A percentile compares a stretch with the other conserved stretches of the same genome.
Conservation (phyloP, 1,284 basidiomycete genomes). For the Trametes versicolor region DNA sequence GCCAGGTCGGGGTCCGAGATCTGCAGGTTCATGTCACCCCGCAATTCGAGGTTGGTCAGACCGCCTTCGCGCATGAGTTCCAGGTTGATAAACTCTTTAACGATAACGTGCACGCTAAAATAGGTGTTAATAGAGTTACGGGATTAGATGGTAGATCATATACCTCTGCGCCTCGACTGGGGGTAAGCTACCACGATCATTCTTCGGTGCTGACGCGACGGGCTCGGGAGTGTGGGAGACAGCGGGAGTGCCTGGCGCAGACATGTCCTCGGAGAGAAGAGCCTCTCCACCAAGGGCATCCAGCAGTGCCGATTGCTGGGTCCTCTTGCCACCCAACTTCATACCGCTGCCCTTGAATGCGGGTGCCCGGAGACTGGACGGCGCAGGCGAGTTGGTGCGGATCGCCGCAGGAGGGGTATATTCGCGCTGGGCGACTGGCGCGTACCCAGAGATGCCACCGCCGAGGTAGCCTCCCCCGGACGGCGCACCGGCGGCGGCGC, state of each 20-base stretch:
- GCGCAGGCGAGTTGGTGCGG: conserved; percentile 61
- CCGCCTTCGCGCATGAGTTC: conserved; percentile 92
- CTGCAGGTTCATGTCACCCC: conserved; percentile 93
- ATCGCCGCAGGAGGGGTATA: conserved; percentile 63
- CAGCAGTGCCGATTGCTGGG: conserved; percentile 86
- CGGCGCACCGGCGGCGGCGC: conserved; percentile 59
- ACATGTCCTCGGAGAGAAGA: conserved; percentile 67
- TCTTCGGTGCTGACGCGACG: conserved; percentile 46
- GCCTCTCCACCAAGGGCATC: conserved; percentile 89
- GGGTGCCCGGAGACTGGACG: conserved; percentile 65
- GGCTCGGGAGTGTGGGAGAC: conserved; percentile 57
- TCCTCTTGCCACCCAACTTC: conserved; percentile 97
- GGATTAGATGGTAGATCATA: conserved; percentile 28
- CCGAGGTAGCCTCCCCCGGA: conserved; percentile 66
- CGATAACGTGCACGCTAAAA: conserved; percentile 84
- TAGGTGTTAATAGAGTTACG: conserved; percentile 2
- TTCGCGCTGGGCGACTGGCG: conserved; percentile 72
- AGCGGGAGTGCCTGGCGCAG: conserved; percentile 64
- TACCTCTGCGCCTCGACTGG: conserved; percentile 84
- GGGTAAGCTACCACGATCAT: conserved; percentile 72
- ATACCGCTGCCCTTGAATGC: conserved; percentile 97
- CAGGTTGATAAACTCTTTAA: conserved; percentile 87
- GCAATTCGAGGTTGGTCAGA: conserved; percentile 88
- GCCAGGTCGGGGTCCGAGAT: conserved; percentile 84
- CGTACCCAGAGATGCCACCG: conserved; percentile 73